A percentile compares a stretch with the other conserved stretches of the same genome.
These are phyloP conservation scores for Hypholoma sublateritium DNA, from an alignment of 768 basidiomycete species.

Conservation along the genomic window DNA sequence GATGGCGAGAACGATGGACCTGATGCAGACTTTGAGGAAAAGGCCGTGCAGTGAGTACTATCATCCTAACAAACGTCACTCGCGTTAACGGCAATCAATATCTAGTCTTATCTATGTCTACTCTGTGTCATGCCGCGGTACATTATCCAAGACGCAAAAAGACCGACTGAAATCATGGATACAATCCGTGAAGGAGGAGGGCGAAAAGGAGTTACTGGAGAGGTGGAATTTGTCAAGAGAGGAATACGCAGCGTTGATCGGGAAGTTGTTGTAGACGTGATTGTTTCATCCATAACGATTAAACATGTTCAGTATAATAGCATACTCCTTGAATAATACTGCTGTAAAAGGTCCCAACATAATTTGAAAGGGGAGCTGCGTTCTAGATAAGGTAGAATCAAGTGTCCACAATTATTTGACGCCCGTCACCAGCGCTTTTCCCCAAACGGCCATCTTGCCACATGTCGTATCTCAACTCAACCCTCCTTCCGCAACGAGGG, in stretches of 20 bases:
- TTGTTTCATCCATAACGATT: neutral
- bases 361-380: no score
- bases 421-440: no score
- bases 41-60: slow-evolving; percentile 47
- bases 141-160: slow-evolving; percentile 27
- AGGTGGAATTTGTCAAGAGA: slow-evolving; percentile 26
- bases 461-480: slow-evolving; percentile 27
- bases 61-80: neutral
- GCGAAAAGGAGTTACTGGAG: slow-evolving; percentile 22
- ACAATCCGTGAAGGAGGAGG: slow-evolving; percentile 20
- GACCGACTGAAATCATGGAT: slow-evolving; percentile 27
- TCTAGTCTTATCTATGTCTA: slow-evolving; percentile 55
- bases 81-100: no score
- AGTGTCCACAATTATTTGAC: neutral
- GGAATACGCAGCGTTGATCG: slow-evolving; percentile 24
- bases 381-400: no score
- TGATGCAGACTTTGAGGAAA: slow-evolving; percentile 69
- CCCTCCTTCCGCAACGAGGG: slow-evolving; percentile 31
- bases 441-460: no score
- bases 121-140: slow-evolving; percentile 37
- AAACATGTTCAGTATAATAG: neutral
- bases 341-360: no score
- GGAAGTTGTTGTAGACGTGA: slow-evolving; percentile 13
- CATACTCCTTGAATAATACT: neutral
- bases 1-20: slow-evolving; percentile 62